Base-by-base conservation (phyloP, 352 stramenopile genomes). In the Globisporangium paroecandrum region DNA sequence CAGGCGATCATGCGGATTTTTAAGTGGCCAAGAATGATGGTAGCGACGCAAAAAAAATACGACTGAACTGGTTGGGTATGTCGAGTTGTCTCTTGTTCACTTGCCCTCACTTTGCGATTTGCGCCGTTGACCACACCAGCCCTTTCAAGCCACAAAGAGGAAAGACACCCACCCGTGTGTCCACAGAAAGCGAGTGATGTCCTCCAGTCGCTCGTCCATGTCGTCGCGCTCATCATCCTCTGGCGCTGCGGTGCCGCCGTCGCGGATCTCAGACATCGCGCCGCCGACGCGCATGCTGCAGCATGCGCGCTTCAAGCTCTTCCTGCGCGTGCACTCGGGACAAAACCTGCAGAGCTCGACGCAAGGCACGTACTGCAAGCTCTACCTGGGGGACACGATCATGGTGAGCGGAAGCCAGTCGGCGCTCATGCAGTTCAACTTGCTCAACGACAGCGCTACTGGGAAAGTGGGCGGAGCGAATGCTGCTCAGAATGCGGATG, bases 241-340 rank as follows among this genome's bases (percentile, higher is more conserved):
- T 32, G 18, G 8, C 13, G 18, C 59, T 38, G 41, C 43, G 15
- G 7, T 0, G 10, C 55, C 12, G 10, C 46, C 18, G 49, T 55
- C 15, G 3, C 43, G 58, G 51, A 36, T 34, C 13, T 29, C 66
- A 15, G 47, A 70, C 5, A n/a, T 60, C 2, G 62, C 51, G n/a
- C 62, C 57, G 15, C 65, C 47, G 43, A 67, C 56, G 46, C 64
- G 56, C 0, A 12, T 69, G 46, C 22, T 61, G 20, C 63, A 77
- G 46, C 68, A 58, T 32, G 24, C 70, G 32, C 64, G 64, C 58
- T 89, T 84, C 66, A 88, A 78, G 56, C 74, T 93, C 58, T 89
- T 79, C 56, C 57, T 93, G 34, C 85, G 82, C 41, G 81, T 93
- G 27, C 82, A 91, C 65, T 92, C 84, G 58, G 82, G 76, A 38